phyloP scores from a whole-genome alignment of 805 yeast genomes.

The Alloascoidea hylecoeti region DNA sequence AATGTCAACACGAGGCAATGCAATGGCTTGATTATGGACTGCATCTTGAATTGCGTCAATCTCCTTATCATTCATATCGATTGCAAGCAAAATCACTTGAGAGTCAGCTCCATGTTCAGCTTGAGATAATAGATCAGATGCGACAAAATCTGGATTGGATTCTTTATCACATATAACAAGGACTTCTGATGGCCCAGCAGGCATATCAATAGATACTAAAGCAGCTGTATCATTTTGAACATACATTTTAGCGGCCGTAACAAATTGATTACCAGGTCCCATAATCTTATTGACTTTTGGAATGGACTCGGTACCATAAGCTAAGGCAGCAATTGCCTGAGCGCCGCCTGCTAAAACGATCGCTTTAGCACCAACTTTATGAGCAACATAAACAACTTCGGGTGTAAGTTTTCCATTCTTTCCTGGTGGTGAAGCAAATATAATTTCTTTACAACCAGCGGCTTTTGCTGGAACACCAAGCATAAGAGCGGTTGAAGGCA shows the following conservation, averaged over 20 bases:
- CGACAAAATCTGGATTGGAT: constrained; percentile 93
- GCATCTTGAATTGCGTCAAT: constrained; percentile 66
- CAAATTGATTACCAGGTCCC: constrained; percentile 99
- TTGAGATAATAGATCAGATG: constrained; percentile 90
- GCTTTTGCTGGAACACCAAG: constrained; percentile 97
- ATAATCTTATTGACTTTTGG: constrained; percentile 92
- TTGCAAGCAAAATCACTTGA: constrained; percentile 86
- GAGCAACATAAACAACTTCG: constrained; percentile 95
- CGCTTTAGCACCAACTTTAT: constrained; percentile 81
- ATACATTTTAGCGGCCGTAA: constrained; percentile 97
- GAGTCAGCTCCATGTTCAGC: constrained; percentile 99
- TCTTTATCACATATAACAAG: constrained; percentile 81
- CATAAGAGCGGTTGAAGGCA: constrained; percentile 97
- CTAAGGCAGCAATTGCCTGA: constrained; percentile 98
- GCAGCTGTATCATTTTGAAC: constrained; percentile 94
- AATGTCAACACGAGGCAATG: constrained; percentile 84
- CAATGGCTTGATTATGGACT: constrained; percentile 69
- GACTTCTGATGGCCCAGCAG: constrained; percentile 99
- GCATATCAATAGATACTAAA: constrained; percentile 95
- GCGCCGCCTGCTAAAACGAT: constrained; percentile 98
- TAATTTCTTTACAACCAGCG: constrained; percentile 89
- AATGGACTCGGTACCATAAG: constrained; percentile 88
- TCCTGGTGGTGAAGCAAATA: constrained; percentile 93
- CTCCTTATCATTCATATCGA: constrained; percentile 46
- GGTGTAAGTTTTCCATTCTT: constrained; percentile 88